Evolutionary conservation across 805 yeast species (phyloP).

Genomic region (Teunomyces barrocoloradensis): DNA sequence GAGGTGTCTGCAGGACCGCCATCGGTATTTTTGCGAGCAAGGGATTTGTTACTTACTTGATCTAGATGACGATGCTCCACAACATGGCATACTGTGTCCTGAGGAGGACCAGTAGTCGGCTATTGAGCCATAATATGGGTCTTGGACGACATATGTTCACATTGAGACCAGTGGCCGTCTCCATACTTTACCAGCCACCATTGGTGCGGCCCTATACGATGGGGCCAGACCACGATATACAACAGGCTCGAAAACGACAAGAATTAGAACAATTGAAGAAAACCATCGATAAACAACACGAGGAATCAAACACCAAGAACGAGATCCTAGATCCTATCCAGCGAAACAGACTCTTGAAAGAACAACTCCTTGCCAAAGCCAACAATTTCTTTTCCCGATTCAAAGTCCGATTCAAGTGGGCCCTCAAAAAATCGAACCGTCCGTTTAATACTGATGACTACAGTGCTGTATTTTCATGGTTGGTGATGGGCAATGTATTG

Average conservation of each 20-base stretch:
- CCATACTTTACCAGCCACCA: background rate
- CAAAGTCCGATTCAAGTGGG: constrained; percentile 58
- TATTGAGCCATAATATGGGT: background rate
- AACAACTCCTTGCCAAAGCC: constrained; percentile 25
- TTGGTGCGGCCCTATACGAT: constrained; percentile 1
- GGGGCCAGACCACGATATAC: background rate
- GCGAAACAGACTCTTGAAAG: constrained; percentile 17
- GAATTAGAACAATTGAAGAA: background rate
- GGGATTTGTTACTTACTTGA: background rate
- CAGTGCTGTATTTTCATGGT: constrained; percentile 88
- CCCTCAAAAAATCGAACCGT: constrained; percentile 66
- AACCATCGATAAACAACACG: background rate
- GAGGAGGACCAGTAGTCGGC: background rate
- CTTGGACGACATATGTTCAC: background rate
- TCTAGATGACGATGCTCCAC: background rate
- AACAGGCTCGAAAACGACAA: background rate
- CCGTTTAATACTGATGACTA: constrained; percentile 93
- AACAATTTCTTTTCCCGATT: constrained; percentile 28
- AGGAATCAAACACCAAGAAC: background rate
- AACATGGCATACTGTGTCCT: background rate
- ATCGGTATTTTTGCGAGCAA: constrained; percentile 1
- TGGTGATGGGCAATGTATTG: constrained; percentile 80
- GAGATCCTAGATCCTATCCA: constrained; percentile 6
- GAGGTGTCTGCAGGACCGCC: constrained; percentile 1
- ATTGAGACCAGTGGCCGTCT: background rate